Conservation (phyloP, 306 rosid genomes). For the Dicorynia guianensis region DNA sequence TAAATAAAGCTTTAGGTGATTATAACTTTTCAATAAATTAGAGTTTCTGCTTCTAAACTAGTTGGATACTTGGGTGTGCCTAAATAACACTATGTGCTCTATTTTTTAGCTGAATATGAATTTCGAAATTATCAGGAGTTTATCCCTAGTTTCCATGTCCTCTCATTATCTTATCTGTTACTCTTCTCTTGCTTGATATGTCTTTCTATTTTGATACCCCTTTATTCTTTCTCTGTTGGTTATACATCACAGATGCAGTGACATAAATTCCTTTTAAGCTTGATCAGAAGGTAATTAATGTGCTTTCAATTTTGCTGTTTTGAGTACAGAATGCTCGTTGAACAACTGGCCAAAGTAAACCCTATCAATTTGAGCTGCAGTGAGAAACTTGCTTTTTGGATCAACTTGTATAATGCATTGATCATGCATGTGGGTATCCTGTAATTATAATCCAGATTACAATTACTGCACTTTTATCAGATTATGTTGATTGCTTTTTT, state of each 20-base stretch:
- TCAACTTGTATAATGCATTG: slow-evolving; percentile 76
- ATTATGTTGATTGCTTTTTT: not conserved
- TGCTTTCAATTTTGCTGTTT: slow-evolving; percentile 20
- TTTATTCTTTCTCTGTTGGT: not conserved
- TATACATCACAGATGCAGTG: not conserved
- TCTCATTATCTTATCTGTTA: not conserved
- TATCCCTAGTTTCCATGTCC: not conserved
- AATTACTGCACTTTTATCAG: not conserved
- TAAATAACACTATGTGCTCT: not conserved
- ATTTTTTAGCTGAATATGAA: not conserved
- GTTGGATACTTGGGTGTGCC: not conserved
- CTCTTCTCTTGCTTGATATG: not conserved
- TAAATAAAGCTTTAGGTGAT: too few species aligned
- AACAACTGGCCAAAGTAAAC: slow-evolving; percentile 77
- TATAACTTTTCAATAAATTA: not conserved
- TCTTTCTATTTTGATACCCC: not conserved
- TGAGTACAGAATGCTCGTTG: slow-evolving; percentile 71
- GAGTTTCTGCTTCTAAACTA: not conserved
- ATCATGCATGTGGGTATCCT: slow-evolving; percentile 73
- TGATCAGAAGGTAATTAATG: not conserved
- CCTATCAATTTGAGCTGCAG: slow-evolving; percentile 64
- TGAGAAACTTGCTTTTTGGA: slow-evolving; percentile 83
- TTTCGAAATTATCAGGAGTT: not conserved
- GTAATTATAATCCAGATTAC: not conserved
- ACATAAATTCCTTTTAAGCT: not conserved